These are phyloP conservation scores for Colletotrichum agaves DNA, from an alignment of 2,329 filamentous ascomycete genomes.

Conservation along the genomic window DNA sequence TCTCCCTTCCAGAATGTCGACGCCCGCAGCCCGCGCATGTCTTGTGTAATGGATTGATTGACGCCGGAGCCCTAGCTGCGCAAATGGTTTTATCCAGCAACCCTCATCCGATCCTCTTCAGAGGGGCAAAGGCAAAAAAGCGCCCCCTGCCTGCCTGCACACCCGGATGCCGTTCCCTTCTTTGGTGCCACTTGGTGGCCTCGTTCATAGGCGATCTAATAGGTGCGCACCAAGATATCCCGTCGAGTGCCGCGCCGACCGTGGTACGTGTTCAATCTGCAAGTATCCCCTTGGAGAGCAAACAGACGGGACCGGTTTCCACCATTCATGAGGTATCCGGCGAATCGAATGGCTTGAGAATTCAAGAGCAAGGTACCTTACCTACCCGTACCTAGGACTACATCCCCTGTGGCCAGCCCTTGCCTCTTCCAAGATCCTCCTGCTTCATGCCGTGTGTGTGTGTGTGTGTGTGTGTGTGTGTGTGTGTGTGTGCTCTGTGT, in stretches of 20 bases:
- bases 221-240: slow-evolving; percentile 3
- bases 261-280: slow-evolving; percentile 14
- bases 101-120: neutral
- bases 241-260: slow-evolving; percentile 12
- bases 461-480: neutral
- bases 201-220: slow-evolving; percentile 3
- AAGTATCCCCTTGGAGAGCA: slow-evolving; percentile 7
- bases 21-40: neutral
- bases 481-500: neutral
- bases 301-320: neutral
- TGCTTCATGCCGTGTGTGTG: slow-evolving; percentile 1
- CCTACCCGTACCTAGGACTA: neutral
- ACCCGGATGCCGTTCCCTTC: slow-evolving; percentile 4
- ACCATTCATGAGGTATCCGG: neutral
- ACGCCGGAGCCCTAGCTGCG: slow-evolving; percentile 2
- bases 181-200: slow-evolving; percentile 8
- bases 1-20: neutral
- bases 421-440: slow-evolving; percentile 1
- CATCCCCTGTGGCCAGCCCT: slow-evolving; percentile 8
- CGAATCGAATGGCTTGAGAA: neutral
- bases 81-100: neutral
- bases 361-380: neutral
- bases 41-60: slow-evolving; percentile 26
- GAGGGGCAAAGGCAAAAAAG: neutral
- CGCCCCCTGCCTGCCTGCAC: neutral